Conservation (phyloP, 1,284 basidiomycete genomes). For the Apiotrichum sp. region DNA sequence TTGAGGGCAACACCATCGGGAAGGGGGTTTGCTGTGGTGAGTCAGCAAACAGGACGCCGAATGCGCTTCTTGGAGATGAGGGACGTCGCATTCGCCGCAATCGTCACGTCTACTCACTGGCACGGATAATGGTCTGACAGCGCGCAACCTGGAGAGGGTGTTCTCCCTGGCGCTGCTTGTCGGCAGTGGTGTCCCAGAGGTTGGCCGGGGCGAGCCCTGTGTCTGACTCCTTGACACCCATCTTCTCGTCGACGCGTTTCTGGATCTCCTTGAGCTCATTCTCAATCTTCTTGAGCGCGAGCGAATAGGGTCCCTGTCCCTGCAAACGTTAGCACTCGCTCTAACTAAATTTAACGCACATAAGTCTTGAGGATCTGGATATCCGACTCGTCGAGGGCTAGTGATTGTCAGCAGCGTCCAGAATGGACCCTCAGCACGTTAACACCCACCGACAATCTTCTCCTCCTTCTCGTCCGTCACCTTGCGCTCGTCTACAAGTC, state of each 20-base stretch:
- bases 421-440: neutral
- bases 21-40: conserved; percentile 54
- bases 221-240: conserved; percentile 97
- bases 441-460: conserved; percentile 74
- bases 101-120: conserved; percentile 40
- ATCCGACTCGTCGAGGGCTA: conserved; percentile 93
- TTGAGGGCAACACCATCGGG: conserved; percentile 52
- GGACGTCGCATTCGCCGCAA: no score
- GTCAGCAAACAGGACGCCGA: neutral
- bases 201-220: conserved; percentile 96
- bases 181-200: conserved; percentile 87
- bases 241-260: conserved; percentile 94
- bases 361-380: conserved; percentile 99
- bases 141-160: conserved; percentile 94
- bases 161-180: conserved; percentile 73
- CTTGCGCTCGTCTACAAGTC: conserved; percentile 63
- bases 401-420: neutral
- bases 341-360: conserved; percentile 49
- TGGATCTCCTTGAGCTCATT: conserved; percentile 93
- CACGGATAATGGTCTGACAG: conserved; percentile 95
- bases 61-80: no score
- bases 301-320: conserved; percentile 97
- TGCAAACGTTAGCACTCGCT: conserved; percentile 36
- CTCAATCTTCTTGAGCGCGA: conserved; percentile 81
- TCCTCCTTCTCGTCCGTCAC: conserved; percentile 75